Evolutionary conservation across 495 filamentous ascomycete species (phyloP), one percentile per base, ranked within the genome.

Genomic region (Aspergillus panamensis): DNA sequence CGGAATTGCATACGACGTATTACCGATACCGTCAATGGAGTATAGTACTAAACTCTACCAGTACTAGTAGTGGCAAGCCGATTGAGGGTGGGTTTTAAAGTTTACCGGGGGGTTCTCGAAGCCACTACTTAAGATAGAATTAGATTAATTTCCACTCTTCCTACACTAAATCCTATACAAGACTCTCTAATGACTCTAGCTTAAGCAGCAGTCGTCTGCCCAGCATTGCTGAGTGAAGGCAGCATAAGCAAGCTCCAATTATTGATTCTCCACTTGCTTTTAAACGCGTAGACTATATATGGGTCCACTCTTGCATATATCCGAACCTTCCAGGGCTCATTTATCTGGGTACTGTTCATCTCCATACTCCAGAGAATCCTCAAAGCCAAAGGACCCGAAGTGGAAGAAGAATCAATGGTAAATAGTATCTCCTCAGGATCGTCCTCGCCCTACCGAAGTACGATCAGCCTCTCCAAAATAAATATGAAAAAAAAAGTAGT

Each of bases 71-170:
- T 51, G 55, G 35, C 55, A 40, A 48, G 35, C 55, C 55, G 45
- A 48, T 30, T 49, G 48, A 29, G 29, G 55, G 45, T 51, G 33
- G 55, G 39, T 48, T 35, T 51, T 58, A 51, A 58, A 58, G 48
- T 48, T 58, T 58, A 42, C 55, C 39, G 54, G 55, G 55, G 45
- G 50, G 37, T 58, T 58, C 55, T 58, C 55, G 55, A 58, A 58
- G 55, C 47, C 49, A 40, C 48, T 42, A n/a, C n/a, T n/a, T n/a
- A 40, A 39, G 39, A 33, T 29, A 16, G 31, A 57, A 48, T 49
- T 49, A 49, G 47, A 57, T 57, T 35, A 49, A 35, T 44, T 47
- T 47, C 42, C 42, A 47, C 50, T 40, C 50, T 37, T 52, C 31
- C 50, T 20, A 40, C 31, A 52, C 42, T 45, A 45, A 45, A 45